Conservation (phyloP, 2,329 filamentous ascomycete genomes). For the Cladosporium sp. region DNA sequence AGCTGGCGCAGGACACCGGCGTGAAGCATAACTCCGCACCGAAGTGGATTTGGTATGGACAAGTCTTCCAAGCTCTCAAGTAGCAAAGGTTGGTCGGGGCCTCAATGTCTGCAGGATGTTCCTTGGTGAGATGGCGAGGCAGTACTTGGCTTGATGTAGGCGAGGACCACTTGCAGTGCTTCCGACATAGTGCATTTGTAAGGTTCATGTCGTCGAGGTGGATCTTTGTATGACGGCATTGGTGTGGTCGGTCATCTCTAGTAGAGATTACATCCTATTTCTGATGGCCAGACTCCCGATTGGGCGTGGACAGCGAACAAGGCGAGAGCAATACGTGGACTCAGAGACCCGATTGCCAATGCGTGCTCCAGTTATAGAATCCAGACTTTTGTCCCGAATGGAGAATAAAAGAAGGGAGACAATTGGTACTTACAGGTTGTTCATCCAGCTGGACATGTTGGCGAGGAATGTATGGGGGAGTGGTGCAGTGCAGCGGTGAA, state of each 20-base stretch:
- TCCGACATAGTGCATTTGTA: neutral
- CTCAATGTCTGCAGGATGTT: neutral
- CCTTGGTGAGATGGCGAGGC: neutral
- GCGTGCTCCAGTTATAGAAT: neutral
- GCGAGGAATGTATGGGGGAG: conserved; percentile 4
- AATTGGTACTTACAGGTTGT: conserved; percentile 37
- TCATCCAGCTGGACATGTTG: conserved; percentile 41
- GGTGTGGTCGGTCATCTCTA: neutral
- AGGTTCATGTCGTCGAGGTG: neutral
- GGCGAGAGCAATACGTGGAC: neutral
- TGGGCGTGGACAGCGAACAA: neutral
- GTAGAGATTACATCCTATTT: neutral
- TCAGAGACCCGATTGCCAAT: neutral
- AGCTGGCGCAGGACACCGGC: neutral
- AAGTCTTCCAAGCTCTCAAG: neutral
- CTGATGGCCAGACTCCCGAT: neutral
- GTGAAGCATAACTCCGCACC: neutral
- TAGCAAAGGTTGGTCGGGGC: neutral
- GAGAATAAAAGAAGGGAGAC: neutral
- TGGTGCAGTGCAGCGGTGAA: neutral
- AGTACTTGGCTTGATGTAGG: neutral
- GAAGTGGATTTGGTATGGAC: neutral
- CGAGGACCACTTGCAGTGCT: neutral
- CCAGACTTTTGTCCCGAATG: neutral
- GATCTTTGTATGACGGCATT: neutral